These are phyloP conservation scores for Exidia glandulosa DNA, from an alignment of 768 basidiomycete species.

Conservation along the genomic window DNA sequence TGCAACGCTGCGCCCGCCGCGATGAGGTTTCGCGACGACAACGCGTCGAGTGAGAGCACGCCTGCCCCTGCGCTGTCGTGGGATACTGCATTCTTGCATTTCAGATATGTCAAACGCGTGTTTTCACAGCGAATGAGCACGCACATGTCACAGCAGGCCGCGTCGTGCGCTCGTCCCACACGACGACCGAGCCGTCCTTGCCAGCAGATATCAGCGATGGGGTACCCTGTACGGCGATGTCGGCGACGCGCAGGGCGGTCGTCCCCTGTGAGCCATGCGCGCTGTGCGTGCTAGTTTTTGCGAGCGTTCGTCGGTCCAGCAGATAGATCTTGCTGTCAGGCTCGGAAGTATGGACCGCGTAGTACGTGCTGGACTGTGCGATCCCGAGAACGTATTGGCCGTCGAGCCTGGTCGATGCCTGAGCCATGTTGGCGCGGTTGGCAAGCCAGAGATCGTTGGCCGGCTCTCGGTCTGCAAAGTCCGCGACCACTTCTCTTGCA, in stretches of 20 bases:
- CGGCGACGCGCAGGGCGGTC: not conserved
- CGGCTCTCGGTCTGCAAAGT: not conserved
- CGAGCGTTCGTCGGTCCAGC: not conserved
- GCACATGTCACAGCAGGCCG: slow-evolving; percentile 45
- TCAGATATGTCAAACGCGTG: slow-evolving; percentile 1
- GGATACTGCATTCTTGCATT: slow-evolving; percentile 33
- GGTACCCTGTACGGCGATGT: not conserved
- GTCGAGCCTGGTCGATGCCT: not conserved
- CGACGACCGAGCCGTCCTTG: slow-evolving; percentile 56
- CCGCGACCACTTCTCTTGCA: not conserved
- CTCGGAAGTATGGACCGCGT: not conserved
- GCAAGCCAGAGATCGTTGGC: not conserved
- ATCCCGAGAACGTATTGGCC: not conserved
- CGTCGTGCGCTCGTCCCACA: slow-evolving; percentile 62
- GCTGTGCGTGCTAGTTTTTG: not conserved
- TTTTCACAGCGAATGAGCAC: slow-evolving; percentile 15
- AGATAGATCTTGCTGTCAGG: not conserved
- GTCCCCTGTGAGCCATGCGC: not conserved
- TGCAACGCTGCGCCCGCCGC: slow-evolving; percentile 77
- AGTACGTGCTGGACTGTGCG: not conserved
- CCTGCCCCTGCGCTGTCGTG: slow-evolving; percentile 30
- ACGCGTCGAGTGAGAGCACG: slow-evolving; percentile 60
- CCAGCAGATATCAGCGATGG: slow-evolving; percentile 47
- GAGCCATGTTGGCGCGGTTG: not conserved
- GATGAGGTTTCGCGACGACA: slow-evolving; percentile 56